A percentile compares a stretch with the other conserved stretches of the same genome.
These are phyloP conservation scores for Globisporangium nodosum DNA, from an alignment of 352 stramenopile genomes.

Conservation along the genomic window DNA sequence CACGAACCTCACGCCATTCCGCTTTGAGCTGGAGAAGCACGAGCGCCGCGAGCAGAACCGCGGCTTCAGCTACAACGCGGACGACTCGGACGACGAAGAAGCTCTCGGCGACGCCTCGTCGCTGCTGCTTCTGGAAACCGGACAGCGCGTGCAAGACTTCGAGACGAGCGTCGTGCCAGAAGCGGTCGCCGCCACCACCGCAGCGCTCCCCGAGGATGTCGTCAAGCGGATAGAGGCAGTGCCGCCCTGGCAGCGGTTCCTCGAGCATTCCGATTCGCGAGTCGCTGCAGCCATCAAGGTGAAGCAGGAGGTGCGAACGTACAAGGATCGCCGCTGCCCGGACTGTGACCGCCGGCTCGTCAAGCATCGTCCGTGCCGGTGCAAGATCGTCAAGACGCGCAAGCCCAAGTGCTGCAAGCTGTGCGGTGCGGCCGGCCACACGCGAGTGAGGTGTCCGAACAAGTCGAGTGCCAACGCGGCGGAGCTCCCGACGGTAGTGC, in stretches of 20 bases:
- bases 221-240: background rate
- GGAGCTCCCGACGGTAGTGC: background rate
- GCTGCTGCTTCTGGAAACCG: conserved; percentile 11
- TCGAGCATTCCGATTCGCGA: background rate
- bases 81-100: background rate
- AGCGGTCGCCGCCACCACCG: background rate
- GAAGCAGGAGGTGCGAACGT: background rate
- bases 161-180: background rate
- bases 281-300: background rate
- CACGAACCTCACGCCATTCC: conserved; percentile 6
- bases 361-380: background rate
- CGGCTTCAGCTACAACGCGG: background rate
- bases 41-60: background rate
- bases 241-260: conserved; percentile 1
- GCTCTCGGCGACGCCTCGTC: background rate
- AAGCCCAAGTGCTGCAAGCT: conserved; percentile 1
- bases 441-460: background rate
- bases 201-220: background rate
- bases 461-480: background rate
- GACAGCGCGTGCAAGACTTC: background rate
- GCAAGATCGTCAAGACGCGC: background rate
- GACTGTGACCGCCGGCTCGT: background rate
- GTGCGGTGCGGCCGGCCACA: conserved; percentile 4
- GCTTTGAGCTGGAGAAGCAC: conserved; percentile 2
- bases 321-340: background rate